Percentiles rank a stretch among this genome's conserved stretches.
phyloP scores from a whole-genome alignment of 2,329 filamentous ascomycete genomes.

The Sarocladium strictum region DNA sequence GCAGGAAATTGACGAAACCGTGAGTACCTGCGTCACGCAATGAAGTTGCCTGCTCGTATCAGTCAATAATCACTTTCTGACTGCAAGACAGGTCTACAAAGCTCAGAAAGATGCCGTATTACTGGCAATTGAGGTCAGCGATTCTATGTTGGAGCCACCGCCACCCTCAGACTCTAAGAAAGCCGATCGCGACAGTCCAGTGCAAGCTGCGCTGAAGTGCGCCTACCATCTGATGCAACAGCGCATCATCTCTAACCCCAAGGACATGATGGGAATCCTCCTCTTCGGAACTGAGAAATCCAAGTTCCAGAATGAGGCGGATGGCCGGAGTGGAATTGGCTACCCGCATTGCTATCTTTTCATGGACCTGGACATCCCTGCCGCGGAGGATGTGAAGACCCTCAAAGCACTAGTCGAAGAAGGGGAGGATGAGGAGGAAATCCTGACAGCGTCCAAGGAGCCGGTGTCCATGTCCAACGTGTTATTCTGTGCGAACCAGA shows the following conservation, averaged over 20 bases:
- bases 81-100: conserved; percentile 66
- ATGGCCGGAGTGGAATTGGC: conserved; percentile 51
- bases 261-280: conserved; percentile 94
- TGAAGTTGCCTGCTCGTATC: too few relatives aligned
- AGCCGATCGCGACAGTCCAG: conserved; percentile 69
- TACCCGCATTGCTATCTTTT: conserved; percentile 94
- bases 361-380: conserved; percentile 80
- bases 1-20: conserved; percentile 55
- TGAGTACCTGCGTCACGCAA: conserved; percentile 26
- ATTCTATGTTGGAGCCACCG: conserved; percentile 73
- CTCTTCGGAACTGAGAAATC: conserved; percentile 86
- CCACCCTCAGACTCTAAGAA: conserved; percentile 64
- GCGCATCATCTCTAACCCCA: conserved; percentile 93
- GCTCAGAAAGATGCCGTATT: conserved; percentile 95
- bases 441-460: conserved; percentile 66
- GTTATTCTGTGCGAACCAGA: conserved; percentile 90
- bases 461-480: conserved; percentile 79
- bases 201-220: conserved; percentile 83
- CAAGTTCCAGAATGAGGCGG: conserved; percentile 66
- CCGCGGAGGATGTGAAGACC: conserved; percentile 77
- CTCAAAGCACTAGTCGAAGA: conserved; percentile 73
- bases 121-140: conserved; percentile 87
- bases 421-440: conserved; percentile 61
- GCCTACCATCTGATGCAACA: conserved; percentile 96
- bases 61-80: conserved; percentile 3